phyloP scores from a whole-genome alignment of 352 stramenopile species.

The Globisporangium nunn region DNA sequence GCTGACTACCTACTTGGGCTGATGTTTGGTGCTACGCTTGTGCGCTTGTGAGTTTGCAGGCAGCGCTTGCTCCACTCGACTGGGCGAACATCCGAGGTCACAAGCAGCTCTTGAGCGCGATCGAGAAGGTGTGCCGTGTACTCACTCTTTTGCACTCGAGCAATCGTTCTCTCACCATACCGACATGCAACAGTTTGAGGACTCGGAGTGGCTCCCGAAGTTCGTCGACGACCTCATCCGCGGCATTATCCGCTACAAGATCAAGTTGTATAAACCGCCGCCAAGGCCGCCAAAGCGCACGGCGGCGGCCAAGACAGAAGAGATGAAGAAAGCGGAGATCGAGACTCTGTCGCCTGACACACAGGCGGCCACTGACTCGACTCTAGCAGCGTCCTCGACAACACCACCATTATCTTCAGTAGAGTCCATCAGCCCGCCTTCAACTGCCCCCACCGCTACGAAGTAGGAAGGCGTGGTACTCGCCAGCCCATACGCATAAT shows the following conservation, averaged over 20 bases:
- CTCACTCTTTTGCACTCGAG: neutral
- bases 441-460: too few relatives aligned
- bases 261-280: slow-evolving; percentile 56
- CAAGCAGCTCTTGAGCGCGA: slow-evolving; percentile 34
- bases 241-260: slow-evolving; percentile 68
- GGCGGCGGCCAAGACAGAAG: neutral
- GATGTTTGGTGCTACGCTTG: neutral
- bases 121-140: slow-evolving; percentile 30
- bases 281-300: slow-evolving; percentile 18
- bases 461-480: neutral
- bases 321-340: neutral
- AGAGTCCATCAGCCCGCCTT: neutral
- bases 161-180: too few relatives aligned
- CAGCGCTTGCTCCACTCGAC: slow-evolving; percentile 41
- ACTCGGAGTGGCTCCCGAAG: slow-evolving; percentile 57
- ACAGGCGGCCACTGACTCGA: neutral
- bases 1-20: neutral
- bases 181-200: slow-evolving; percentile 30
- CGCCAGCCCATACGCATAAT: neutral
- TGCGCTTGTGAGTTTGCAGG: slow-evolving; percentile 3
- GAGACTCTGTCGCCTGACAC: neutral
- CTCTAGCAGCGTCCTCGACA: neutral
- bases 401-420: neutral
- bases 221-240: slow-evolving; percentile 65
- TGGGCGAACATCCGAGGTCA: slow-evolving; percentile 50